Conservation (phyloP, 2,329 filamentous ascomycete genomes). For the Thelonectria rubi region DNA sequence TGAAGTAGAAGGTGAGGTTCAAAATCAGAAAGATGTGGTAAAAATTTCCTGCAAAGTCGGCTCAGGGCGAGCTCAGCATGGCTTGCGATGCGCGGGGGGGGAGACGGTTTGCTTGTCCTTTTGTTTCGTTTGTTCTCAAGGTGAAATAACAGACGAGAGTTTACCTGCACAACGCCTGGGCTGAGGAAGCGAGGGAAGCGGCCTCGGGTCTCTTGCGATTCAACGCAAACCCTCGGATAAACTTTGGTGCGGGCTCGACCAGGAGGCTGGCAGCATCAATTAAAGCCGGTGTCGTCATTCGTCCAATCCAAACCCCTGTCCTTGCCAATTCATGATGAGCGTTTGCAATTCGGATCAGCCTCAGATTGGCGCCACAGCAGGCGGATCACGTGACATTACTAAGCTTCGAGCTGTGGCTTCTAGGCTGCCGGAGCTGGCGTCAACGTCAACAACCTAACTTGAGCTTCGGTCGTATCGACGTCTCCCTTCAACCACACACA, state of each 20-base stretch:
- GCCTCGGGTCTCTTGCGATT: slow-evolving; percentile 27
- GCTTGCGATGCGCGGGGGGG: slow-evolving; percentile 21
- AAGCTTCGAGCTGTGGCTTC: slow-evolving; percentile 43
- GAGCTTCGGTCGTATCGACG: slow-evolving; percentile 39
- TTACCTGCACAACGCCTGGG: slow-evolving; percentile 33
- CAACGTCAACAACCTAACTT: slow-evolving; percentile 43
- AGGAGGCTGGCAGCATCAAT: slow-evolving; percentile 21
- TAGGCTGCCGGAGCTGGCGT: slow-evolving; percentile 48
- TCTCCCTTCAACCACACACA: slow-evolving; percentile 29
- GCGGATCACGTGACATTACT: slow-evolving; percentile 42
- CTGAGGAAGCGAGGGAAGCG: slow-evolving; percentile 31
- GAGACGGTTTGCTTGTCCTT: slow-evolving; percentile 17
- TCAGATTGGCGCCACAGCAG: too few relatives aligned
- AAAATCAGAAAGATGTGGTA: slow-evolving; percentile 1
- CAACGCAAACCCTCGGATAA: slow-evolving; percentile 40
- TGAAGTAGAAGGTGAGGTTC: slow-evolving; percentile 10
- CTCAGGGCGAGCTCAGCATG: slow-evolving; percentile 40
- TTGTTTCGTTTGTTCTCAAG: slow-evolving; percentile 9
- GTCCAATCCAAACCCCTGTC: slow-evolving; percentile 6
- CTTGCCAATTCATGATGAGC: not conserved
- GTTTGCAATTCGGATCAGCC: too few relatives aligned
- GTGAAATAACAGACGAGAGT: slow-evolving; percentile 32
- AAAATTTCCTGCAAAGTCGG: slow-evolving; percentile 16
- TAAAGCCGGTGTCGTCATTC: slow-evolving; percentile 9
- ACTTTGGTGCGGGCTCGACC: slow-evolving; percentile 38